phyloP scores from a whole-genome alignment of 2,329 filamentous ascomycete species.

The Fusarium armeniacum region DNA sequence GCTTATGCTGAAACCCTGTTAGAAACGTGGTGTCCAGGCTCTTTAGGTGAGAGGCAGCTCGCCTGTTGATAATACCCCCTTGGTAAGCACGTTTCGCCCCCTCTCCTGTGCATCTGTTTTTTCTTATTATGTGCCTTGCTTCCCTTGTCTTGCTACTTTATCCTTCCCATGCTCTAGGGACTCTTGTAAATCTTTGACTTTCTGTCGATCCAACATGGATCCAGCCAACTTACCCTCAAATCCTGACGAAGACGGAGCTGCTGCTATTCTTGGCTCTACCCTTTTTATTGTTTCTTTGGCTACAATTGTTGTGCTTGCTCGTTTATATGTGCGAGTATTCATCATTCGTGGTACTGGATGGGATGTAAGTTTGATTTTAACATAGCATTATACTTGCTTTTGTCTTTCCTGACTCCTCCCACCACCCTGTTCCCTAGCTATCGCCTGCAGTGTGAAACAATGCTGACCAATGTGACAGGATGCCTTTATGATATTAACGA shows the following conservation, averaged over 20 bases:
- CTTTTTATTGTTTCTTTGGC: constrained; percentile 56
- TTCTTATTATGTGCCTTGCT: constrained; percentile 32
- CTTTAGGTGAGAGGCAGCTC: neutral
- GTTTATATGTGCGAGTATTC: constrained; percentile 61
- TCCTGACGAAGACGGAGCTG: constrained; percentile 55
- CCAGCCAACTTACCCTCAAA: constrained; percentile 47
- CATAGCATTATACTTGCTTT: neutral
- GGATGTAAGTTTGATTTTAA: constrained; percentile 57
- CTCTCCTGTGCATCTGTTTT: constrained; percentile 11
- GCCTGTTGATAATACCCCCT: neutral
- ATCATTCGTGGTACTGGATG: constrained; percentile 63
- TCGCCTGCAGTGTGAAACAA: neutral
- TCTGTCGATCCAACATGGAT: constrained; percentile 36
- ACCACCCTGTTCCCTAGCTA: neutral
- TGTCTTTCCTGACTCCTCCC: neutral
- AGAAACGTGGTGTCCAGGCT: constrained; percentile 22
- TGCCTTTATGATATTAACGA: constrained; percentile 49
- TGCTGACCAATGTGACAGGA: constrained; percentile 44
- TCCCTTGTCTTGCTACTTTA: constrained; percentile 3
- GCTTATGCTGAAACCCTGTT: constrained; percentile 10
- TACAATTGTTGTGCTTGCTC: constrained; percentile 56
- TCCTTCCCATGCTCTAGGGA: constrained; percentile 26
- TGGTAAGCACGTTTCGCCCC: neutral
- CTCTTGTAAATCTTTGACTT: constrained; percentile 12
- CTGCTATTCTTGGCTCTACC: constrained; percentile 58